Evolutionary conservation across 2,329 filamentous ascomycete species (phyloP).

Genomic region (Karstenula rhodostoma): DNA sequence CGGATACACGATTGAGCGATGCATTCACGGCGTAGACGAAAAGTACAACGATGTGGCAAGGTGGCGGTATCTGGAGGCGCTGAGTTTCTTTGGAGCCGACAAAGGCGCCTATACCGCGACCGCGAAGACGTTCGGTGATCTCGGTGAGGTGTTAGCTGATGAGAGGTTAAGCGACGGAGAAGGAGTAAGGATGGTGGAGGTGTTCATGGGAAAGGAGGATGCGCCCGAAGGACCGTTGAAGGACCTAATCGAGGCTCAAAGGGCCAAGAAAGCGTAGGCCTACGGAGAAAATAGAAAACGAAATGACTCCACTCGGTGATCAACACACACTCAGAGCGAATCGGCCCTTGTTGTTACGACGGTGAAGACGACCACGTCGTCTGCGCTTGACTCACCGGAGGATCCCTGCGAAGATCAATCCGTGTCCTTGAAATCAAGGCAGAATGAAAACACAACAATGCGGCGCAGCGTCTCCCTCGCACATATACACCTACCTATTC

Average conservation of each 20-base stretch:
- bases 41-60: constrained; percentile 33
- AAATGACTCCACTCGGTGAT: not conserved
- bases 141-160: constrained; percentile 51
- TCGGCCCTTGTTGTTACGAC: not conserved
- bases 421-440: constrained; percentile 8
- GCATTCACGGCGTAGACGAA: constrained; percentile 44
- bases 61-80: constrained; percentile 30
- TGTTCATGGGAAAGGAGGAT: constrained; percentile 46
- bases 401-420: constrained; percentile 9
- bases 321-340: not conserved
- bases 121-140: constrained; percentile 57
- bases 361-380: constrained; percentile 7
- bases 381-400: constrained; percentile 1
- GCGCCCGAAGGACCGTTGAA: constrained; percentile 21
- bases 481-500: not conserved
- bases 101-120: constrained; percentile 24
- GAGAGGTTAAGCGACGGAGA: constrained; percentile 48
- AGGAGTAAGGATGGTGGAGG: constrained; percentile 54
- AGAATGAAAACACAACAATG: not conserved
- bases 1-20: constrained; percentile 52
- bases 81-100: constrained; percentile 30
- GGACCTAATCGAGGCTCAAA: constrained; percentile 11
- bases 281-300: not conserved
- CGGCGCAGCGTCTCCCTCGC: not conserved
- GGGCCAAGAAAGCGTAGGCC: not conserved